Percentiles rank a stretch among this genome's conserved stretches.
These are phyloP conservation scores for Fagopyrum homotropicum DNA, from an alignment of 148 eudicot genomes.

Conservation along the genomic window DNA sequence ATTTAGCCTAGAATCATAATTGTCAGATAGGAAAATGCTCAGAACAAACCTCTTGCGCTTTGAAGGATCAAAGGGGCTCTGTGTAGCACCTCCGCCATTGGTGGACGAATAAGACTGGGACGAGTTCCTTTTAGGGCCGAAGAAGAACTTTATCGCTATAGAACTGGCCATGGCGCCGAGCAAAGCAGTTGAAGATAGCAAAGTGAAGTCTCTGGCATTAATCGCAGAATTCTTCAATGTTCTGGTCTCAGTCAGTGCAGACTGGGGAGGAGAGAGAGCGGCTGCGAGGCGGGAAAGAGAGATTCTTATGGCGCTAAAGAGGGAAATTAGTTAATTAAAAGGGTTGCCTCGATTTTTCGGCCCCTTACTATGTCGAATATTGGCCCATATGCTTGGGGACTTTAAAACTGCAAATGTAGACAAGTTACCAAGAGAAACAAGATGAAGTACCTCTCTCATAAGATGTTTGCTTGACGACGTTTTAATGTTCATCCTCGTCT, in stretches of 20 bases:
- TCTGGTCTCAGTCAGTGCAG: background rate
- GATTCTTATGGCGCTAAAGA: background rate
- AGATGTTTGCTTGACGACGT: too few relatives aligned
- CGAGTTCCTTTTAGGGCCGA: slow-evolving; percentile 20
- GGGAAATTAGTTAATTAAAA: background rate
- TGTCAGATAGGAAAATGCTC: background rate
- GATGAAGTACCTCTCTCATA: too few relatives aligned
- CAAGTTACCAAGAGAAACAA: too few relatives aligned
- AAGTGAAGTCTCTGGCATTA: slow-evolving; percentile 44
- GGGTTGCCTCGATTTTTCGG: background rate
- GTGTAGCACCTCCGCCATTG: slow-evolving; percentile 15
- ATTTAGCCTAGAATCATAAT: background rate
- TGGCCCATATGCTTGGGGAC: too few relatives aligned
- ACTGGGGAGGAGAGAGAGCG: background rate
- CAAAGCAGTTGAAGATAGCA: slow-evolving; percentile 47
- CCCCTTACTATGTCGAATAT: background rate
- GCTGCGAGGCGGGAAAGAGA: background rate
- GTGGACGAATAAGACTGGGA: slow-evolving; percentile 7
- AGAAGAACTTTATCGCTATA: slow-evolving; percentile 35
- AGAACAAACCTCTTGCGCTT: slow-evolving; percentile 56
- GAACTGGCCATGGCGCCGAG: slow-evolving; percentile 55
- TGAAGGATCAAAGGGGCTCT: slow-evolving; percentile 56
- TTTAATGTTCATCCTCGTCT: too few relatives aligned
- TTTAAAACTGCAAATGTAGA: too few relatives aligned
- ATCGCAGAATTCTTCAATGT: slow-evolving; percentile 14